Base-by-base conservation (phyloP, 805 yeast species). In the Clavispora asparagi region DNA sequence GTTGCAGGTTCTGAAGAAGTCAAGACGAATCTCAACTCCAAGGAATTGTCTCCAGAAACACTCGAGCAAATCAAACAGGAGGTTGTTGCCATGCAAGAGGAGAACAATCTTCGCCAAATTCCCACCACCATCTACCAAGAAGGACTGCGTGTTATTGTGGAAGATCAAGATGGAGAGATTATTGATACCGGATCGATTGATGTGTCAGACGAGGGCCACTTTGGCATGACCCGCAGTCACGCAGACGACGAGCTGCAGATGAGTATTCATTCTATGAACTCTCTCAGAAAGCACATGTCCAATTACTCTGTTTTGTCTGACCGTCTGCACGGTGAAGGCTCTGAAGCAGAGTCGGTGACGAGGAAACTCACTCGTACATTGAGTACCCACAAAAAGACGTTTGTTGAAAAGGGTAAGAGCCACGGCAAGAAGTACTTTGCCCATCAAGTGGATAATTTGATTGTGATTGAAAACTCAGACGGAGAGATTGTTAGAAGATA, bases 401-500 rank as follows among this genome's bases (percentile, higher is more conserved):
- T 55, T 32, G 63, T 65, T 48, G 62, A 54, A 30, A 69, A 65
- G 50, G 48, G 50, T 28, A 69, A 67, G 60, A 82, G 69, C 28
- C 39, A 42, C 26, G 52, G 53, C 11, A 53, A 53, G 39, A 36
- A 43, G 29, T 55, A 44, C 55, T 80, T 70, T 64, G 98, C 97
- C 1, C 92, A 83, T 64, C 86, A 85, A 63, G 73, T 87, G 36
- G 94, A 84, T 59, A 82, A 88, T 57, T 73, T 82, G 48, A 78
- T 94, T 45, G 75, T 89, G 48, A 84, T 94, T 47, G 99, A 92
- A 64, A 87, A 90, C 58, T 87, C 80, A 39, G 96, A 91, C 11
- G 99, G 98, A 52, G 98, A 92, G 56, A 80, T 94, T 46, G 71
- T 94, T 40, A 81, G 96, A 59, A 75, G 96, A 44, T 92, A 90